Base-by-base conservation (phyloP, 306 rosid species). In the Fragaria nilgerrensis region DNA sequence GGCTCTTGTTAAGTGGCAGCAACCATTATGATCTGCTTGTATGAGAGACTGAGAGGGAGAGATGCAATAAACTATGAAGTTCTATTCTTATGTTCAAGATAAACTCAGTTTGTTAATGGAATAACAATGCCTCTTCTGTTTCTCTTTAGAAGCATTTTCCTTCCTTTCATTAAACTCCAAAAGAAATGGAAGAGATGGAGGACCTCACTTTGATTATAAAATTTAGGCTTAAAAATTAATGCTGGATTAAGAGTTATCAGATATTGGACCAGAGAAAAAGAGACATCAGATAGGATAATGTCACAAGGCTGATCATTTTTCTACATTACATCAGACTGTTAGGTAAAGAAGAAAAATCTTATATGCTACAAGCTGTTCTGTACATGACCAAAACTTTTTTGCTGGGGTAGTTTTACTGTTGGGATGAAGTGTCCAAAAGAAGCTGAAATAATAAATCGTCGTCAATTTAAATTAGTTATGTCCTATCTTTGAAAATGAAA, bases 11-110 rank as follows among this genome's bases (percentile, higher is more conserved):
- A 79, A 90, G 95, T 9, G 95, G 97, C 23, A 90, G 84, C 86
- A 92, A 94, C 85, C 98, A 94, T 78, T 92, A 94, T 84, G 98
- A 92, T 81, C 95, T 94, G 81, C 91, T 92, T 75, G 74, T 92
- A 74, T 94, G 84, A 89, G 81, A 39, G 17, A n/a, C 2, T 0
- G 29, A 65, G 19, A 49, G 44, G 45, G 73, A 61, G 73, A 9
- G 34, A 11, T 74, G 47, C 47, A 43, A 43, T 43, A 43, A 9
- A 9, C 9, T 43, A 9, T 2, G 47, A 9, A 43, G 44, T 73
- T 43, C 20, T 44, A 49, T 70, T 50, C 39, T 25, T 47, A 4
- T 13, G 53, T 32, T n/a, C 50, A 36, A 37, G 39, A 39, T 3
- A 4, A 15, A 22, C 41, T 34, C 23, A 36, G 15, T 37, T 20